Base-by-base conservation (phyloP, 805 yeast genomes). In the Saccharomycopsis sp. region DNA sequence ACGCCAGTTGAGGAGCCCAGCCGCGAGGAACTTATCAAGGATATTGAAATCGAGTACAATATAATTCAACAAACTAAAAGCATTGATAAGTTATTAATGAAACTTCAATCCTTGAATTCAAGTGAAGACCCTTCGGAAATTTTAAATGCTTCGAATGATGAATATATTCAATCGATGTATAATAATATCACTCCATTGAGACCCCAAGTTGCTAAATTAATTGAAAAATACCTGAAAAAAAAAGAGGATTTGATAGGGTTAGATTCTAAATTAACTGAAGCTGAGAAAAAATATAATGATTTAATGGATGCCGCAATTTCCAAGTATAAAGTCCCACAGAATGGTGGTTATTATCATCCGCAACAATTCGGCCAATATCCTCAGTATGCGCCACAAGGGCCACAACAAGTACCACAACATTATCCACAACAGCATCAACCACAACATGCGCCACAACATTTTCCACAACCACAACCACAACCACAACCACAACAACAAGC, bases 171-270 rank as follows among this genome's bases (percentile, higher is more conserved):
- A 49, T 67, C 68, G 27, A 65, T 86, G 48, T 85, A 89, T 59
- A 85, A 87, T 42, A 72, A 78, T 11, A 70, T 88, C 1, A 73
- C 83, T 14, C 77, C 88, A 3, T 65, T 86, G 40, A 77, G 95
- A 51, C 86, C 88, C 0, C 74, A 78, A 50, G 68, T 93, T 49
- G 85, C 85, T 13, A 76, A 76, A 55, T 65, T 80, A 54, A 77
- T 93, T 51, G 96, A 86, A 46, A 77, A 85, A 60, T 84, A 86
- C 60, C 73, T 86, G 29, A 72, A 75, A 37, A 75, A 86, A 56
- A 78, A 83, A 58, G 85, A 88, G 54, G 97, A 90, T 51, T 66
- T 90, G 48, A 66, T 79, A 50, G 75, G 75, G 17, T 67, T 90
- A 54, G 82, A 86, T 56, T 74, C 75, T 50, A 83, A 85, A 51